A percentile compares a stretch with the other conserved stretches of the same genome.
phyloP scores from a whole-genome alignment of 2,329 filamentous ascomycete genomes.

The Tricladium varicosporioides region DNA sequence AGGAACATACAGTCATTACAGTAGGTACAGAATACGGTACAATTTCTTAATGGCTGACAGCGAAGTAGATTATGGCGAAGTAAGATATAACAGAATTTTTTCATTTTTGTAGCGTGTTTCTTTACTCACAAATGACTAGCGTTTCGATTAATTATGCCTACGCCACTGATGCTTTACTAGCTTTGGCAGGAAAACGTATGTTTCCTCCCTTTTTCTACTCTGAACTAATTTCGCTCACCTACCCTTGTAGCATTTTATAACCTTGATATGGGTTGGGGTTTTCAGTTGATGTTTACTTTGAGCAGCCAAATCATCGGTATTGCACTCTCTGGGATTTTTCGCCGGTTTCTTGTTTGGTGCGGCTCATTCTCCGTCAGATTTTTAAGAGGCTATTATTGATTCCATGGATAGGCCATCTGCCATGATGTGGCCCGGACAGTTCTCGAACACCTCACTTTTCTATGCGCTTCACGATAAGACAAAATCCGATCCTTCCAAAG shows the following conservation, averaged over 20 bases:
- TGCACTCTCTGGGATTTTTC: slow-evolving; percentile 56
- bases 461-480: slow-evolving; percentile 59
- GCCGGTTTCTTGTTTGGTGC: slow-evolving; percentile 55
- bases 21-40: slow-evolving; percentile 35
- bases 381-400: slow-evolving; percentile 25
- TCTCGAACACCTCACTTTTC: slow-evolving; percentile 22
- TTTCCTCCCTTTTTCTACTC: neutral
- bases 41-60: slow-evolving; percentile 33
- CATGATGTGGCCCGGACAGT: slow-evolving; percentile 25
- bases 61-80: slow-evolving; percentile 22
- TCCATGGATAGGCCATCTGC: slow-evolving; percentile 16
- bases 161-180: slow-evolving; percentile 70
- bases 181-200: slow-evolving; percentile 46
- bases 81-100: neutral
- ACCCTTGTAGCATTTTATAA: slow-evolving; percentile 62
- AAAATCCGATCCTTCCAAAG: slow-evolving; percentile 47
- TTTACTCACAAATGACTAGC: slow-evolving; percentile 27
- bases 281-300: slow-evolving; percentile 57
- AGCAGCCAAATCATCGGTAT: slow-evolving; percentile 63
- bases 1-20: slow-evolving; percentile 67
- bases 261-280: slow-evolving; percentile 56
- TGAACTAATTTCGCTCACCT: neutral
- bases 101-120: neutral
- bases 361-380: slow-evolving; percentile 24
- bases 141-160: slow-evolving; percentile 46